phyloP scores from a whole-genome alignment of 1,139 yeast genomes.

The Wickerhamomyces sp. region DNA sequence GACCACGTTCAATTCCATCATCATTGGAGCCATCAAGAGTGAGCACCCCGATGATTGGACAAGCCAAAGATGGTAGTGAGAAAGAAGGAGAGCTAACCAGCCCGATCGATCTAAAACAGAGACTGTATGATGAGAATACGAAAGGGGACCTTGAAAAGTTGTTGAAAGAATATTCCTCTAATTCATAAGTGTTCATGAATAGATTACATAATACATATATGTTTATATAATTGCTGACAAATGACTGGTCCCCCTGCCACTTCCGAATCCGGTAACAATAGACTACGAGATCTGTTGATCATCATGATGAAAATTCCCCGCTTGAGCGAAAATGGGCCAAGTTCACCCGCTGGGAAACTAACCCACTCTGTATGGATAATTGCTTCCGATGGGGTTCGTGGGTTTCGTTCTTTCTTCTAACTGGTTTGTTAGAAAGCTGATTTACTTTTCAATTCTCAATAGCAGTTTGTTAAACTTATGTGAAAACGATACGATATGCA shows the following conservation, averaged over 20 bases:
- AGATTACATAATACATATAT: neutral
- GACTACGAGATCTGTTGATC: neutral
- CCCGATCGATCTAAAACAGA: constrained; percentile 4
- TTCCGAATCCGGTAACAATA: neutral
- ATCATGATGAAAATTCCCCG: neutral
- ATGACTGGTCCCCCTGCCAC: too few relatives aligned
- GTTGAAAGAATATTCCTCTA: too few relatives aligned
- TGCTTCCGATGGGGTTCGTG: too few relatives aligned
- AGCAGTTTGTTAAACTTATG: too few relatives aligned
- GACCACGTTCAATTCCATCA: constrained; percentile 2
- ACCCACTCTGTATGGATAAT: too few relatives aligned
- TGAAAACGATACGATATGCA: too few relatives aligned
- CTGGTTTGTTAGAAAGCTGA: too few relatives aligned
- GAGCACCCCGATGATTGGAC: constrained; percentile 13
- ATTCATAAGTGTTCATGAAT: neutral
- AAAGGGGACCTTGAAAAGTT: too few relatives aligned
- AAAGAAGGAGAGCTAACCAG: neutral
- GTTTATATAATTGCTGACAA: neutral
- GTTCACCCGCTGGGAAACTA: too few relatives aligned
- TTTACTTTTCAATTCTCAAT: too few relatives aligned
- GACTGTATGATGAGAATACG: constrained; percentile 5
- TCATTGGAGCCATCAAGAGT: constrained; percentile 1
- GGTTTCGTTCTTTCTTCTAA: too few relatives aligned
- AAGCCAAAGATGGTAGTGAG: neutral
- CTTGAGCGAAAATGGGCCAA: too few relatives aligned